phyloP scores from a whole-genome alignment of 2,329 filamentous ascomycete genomes.

The Aotearoamyces nothofagi region DNA sequence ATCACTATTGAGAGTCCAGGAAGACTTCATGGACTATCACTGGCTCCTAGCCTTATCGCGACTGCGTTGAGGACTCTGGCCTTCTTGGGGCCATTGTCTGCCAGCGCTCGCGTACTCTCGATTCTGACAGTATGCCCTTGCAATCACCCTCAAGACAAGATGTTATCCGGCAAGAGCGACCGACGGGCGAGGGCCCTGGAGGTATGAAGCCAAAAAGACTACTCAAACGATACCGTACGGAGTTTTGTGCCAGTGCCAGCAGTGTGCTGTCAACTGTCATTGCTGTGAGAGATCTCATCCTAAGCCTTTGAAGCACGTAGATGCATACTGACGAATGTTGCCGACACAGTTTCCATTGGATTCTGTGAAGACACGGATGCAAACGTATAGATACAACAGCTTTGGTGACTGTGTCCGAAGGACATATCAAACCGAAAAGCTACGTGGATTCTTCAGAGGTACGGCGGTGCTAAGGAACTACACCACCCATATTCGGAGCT shows the following conservation, averaged over 20 bases:
- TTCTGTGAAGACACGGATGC: conserved; percentile 81
- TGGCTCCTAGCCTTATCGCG: conserved; percentile 37
- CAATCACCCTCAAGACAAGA: conserved; percentile 12
- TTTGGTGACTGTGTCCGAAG: conserved; percentile 60
- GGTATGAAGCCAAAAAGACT: conserved; percentile 28
- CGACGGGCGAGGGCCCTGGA: conserved; percentile 4
- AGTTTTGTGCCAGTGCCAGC: conserved; percentile 63
- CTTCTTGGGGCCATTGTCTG: conserved; percentile 34
- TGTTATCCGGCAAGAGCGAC: conserved; percentile 9
- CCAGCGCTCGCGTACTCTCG: conserved; percentile 19
- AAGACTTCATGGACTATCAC: conserved; percentile 35
- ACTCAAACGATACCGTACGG: conserved; percentile 65
- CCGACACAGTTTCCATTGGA: conserved; percentile 63
- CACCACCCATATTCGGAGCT: no score
- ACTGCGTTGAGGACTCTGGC: conserved; percentile 45
- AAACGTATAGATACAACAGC: conserved; percentile 66
- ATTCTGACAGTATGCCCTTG: conserved; percentile 26
- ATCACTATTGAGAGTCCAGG: neutral
- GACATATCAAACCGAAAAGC: conserved; percentile 61
- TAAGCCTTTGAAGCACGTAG: no score
- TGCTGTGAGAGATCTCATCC: conserved; percentile 41
- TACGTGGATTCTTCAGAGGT: conserved; percentile 72
- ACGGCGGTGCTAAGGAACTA: conserved; percentile 18
- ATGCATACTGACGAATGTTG: no score
- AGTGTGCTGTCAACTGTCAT: conserved; percentile 65